Conservation (phyloP, 202 grass and related monocot genomes). For the Setaria viridis region DNA sequence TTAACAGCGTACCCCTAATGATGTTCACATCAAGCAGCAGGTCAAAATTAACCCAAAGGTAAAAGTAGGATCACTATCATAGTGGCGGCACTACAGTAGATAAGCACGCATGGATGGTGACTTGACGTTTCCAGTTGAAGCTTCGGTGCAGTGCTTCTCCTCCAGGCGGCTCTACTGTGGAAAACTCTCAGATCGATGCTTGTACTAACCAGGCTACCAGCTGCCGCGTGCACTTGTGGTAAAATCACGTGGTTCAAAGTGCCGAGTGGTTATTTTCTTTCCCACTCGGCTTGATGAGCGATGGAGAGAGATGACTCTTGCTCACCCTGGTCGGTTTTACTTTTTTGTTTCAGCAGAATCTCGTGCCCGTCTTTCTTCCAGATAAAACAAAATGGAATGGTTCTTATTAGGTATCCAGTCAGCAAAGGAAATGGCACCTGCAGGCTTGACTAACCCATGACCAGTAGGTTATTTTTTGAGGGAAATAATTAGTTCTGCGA, state of each 20-base stretch:
- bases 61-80: background rate
- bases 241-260: background rate
- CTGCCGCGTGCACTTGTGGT: background rate
- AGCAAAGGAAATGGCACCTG: background rate
- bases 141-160: background rate
- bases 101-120: background rate
- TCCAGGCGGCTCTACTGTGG: background rate
- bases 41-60: too few species aligned
- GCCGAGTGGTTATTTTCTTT: too few species aligned
- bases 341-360: background rate
- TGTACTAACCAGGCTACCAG: background rate
- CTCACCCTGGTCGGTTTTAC: slow-evolving; percentile 5
- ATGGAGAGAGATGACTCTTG: background rate
- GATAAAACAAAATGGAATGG: background rate
- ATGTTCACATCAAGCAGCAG: background rate
- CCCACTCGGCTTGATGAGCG: too few species aligned
- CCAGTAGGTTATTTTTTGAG: background rate
- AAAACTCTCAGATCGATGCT: background rate
- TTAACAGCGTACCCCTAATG: background rate
- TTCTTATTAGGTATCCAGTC: background rate
- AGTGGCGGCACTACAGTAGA: background rate
- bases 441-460: background rate
- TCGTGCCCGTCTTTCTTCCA: background rate
- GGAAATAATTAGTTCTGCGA: background rate
- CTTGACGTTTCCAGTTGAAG: background rate